Base-by-base conservation (phyloP, 495 filamentous ascomycete genomes). In the Platismatia glauca region DNA sequence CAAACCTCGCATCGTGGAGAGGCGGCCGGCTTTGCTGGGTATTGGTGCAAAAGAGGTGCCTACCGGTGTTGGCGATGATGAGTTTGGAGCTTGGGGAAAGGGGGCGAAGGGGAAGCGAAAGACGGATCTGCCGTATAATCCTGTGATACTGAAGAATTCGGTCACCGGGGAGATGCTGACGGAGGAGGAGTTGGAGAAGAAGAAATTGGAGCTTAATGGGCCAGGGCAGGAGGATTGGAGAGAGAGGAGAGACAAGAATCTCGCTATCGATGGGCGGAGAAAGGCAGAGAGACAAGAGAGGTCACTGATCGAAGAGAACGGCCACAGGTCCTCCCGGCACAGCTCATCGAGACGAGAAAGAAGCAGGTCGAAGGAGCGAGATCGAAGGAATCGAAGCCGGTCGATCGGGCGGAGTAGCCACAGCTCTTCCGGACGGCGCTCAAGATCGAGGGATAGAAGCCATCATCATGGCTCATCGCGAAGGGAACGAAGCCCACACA, bases 21-120 rank as follows among this genome's bases (percentile, higher is more conserved):
- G 84, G 38, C 80, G 91, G 29, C 88, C 90, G 29, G 90, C 90
- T 27, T 79, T 94, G 46, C 76, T 96, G 34, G 94, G 95, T 0
- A 86, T 99, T 37, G 94, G 94, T 5, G 89, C 89, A 13, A 90
- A 89, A 66, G 75, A 74, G 52, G 65, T 72, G 7, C 83, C 88
- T 57, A 76, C 79, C 7, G 87, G 88, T 24, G 85, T 84, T 16
- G 89, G 88, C 48, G 83, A 87, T 48, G 83, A 87, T 50, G 91
- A 96, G 66, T 69, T 88, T 18, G 89, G 89, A 4, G 83, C 84
- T 0, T 90, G 88, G 85, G 87, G 84, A 1, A 88, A 86, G 70
- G 80, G 80, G 7, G 82, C 82, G 22, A 88, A 84, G 76, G 48
- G 79, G 9, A 75, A 76, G 60, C 81, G 81, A 64, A 72, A 75